A percentile compares a stretch with the other conserved stretches of the same genome.
phyloP scores from a whole-genome alignment of 805 yeast genomes.

The Alloascoidea africana region DNA sequence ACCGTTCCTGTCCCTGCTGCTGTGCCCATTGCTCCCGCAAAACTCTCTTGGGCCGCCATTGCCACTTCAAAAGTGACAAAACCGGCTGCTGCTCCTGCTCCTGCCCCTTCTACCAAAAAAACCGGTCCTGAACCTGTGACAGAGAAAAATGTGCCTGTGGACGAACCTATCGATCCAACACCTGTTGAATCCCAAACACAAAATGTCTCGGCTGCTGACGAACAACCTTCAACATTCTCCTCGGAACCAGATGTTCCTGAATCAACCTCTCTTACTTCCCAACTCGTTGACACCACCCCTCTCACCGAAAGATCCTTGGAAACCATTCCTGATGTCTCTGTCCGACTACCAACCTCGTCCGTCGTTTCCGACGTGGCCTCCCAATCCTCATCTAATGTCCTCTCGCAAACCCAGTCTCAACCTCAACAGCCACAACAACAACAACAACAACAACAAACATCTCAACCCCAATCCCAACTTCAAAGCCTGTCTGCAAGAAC shows the following conservation, averaged over 20 bases:
- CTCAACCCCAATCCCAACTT: too few relatives aligned
- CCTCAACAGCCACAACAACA: too few relatives aligned
- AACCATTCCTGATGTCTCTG: conserved; percentile 10
- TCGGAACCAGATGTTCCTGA: too few relatives aligned
- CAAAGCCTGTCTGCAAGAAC: background rate
- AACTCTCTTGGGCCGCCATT: conserved; percentile 57
- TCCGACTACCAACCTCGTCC: conserved; percentile 11
- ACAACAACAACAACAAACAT: too few relatives aligned
- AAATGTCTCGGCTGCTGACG: too few relatives aligned
- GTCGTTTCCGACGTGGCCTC: conserved; percentile 11
- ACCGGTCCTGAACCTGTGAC: background rate
- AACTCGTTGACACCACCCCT: too few relatives aligned
- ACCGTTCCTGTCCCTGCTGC: too few relatives aligned
- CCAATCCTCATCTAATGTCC: background rate
- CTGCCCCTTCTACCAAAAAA: conserved; percentile 2
- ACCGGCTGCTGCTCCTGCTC: conserved; percentile 8
- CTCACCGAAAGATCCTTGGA: conserved; percentile 10
- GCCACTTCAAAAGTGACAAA: conserved; percentile 34
- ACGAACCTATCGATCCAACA: conserved; percentile 4
- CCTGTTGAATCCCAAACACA: too few relatives aligned
- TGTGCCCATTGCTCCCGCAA: conserved; percentile 9
- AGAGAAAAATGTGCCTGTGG: background rate
- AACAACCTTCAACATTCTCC: too few relatives aligned
- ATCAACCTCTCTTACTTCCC: too few relatives aligned
- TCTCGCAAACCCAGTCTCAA: background rate